Conservation (phyloP, 2,329 filamentous ascomycete species). For the Westerdykella ornata region DNA sequence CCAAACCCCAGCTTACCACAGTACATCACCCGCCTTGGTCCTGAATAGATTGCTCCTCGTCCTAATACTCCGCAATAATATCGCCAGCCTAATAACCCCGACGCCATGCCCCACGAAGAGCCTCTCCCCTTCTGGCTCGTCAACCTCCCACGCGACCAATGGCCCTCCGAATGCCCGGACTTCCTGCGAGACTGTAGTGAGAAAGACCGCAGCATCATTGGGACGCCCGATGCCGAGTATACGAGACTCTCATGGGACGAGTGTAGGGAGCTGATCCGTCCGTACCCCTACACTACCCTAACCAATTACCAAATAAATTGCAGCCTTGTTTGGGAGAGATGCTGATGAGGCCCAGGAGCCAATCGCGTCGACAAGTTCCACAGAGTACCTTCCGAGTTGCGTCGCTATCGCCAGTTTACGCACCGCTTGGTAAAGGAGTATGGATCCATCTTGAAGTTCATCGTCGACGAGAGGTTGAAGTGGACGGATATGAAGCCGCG, state of each 20-base stretch:
- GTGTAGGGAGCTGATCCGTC: slow-evolving; percentile 53
- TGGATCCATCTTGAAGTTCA: slow-evolving; percentile 72
- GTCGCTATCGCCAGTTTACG: slow-evolving; percentile 68
- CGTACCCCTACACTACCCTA: slow-evolving; percentile 3
- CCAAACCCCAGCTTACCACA: too few species aligned
- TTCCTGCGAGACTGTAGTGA: slow-evolving; percentile 57
- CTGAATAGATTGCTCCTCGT: too few species aligned
- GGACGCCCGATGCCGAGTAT: slow-evolving; percentile 63
- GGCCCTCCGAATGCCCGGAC: slow-evolving; percentile 59
- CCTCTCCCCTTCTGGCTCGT: slow-evolving; percentile 69
- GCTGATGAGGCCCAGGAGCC: too few species aligned
- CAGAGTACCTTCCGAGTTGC: slow-evolving; percentile 67
- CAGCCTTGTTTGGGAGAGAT: too few species aligned
- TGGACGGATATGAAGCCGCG: slow-evolving; percentile 53
- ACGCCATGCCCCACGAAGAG: slow-evolving; percentile 23
- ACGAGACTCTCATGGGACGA: slow-evolving; percentile 60
- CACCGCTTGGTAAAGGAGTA: slow-evolving; percentile 57
- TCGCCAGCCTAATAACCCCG: neutral
- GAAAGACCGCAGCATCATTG: slow-evolving; percentile 66
- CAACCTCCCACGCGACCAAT: slow-evolving; percentile 61
- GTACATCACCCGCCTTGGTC: too few species aligned
- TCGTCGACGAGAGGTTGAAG: slow-evolving; percentile 60
- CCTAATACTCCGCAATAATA: too few species aligned
- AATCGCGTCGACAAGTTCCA: slow-evolving; percentile 73
- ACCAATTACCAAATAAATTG: too few species aligned